Percentiles rank a stretch among this genome's conserved stretches.
Conservation (phyloP, 2,329 filamentous ascomycete genomes). For the Juglanconis oblonga region DNA sequence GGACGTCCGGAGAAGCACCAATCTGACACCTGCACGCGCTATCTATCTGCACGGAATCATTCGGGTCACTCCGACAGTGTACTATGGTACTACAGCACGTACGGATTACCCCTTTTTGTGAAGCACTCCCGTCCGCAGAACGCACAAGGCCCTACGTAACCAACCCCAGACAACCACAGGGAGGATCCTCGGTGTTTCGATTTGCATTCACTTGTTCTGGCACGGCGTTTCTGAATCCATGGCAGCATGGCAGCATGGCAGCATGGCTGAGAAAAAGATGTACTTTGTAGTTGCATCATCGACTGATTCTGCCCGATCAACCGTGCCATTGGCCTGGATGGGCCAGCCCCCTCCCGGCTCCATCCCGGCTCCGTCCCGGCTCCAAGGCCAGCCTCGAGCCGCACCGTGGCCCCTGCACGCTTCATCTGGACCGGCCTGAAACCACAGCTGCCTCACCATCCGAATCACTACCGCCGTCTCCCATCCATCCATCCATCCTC, state of each 20-base stretch:
- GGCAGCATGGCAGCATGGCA: not conserved
- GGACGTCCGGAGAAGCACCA: too few relatives aligned
- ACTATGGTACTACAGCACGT: too few relatives aligned
- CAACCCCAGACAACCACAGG: not conserved
- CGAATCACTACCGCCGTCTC: conserved; percentile 8
- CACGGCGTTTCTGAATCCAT: not conserved
- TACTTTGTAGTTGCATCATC: not conserved
- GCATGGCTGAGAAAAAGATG: too few relatives aligned
- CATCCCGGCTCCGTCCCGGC: not conserved
- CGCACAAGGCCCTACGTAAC: conserved; percentile 10
- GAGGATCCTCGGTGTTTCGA: not conserved
- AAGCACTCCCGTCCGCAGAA: not conserved
- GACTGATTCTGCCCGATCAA: conserved; percentile 11
- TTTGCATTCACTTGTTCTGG: not conserved
- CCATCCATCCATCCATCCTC: not conserved
- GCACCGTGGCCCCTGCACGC: conserved; percentile 17
- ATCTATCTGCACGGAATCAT: too few relatives aligned
- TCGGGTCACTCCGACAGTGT: too few relatives aligned
- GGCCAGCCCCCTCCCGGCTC: not conserved
- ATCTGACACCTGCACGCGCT: too few relatives aligned
- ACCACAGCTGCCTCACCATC: conserved; percentile 16
- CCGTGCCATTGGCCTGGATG: not conserved
- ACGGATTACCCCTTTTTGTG: not conserved
- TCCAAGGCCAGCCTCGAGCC: not conserved
- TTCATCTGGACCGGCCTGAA: conserved; percentile 17